phyloP scores from a whole-genome alignment of 345 rosid genomes.

The Excoecaria agallocha region DNA sequence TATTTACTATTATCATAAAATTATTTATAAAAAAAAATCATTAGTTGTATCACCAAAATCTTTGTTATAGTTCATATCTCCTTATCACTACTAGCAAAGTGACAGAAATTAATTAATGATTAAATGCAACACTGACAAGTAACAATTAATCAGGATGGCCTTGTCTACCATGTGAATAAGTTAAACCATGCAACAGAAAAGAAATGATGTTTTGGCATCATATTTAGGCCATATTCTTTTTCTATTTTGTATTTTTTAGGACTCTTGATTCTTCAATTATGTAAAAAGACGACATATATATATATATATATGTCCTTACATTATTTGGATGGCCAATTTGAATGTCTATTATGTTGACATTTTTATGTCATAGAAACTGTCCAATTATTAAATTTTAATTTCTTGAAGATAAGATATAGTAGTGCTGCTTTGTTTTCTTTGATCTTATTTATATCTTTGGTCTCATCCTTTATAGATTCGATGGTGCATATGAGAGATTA shows the following conservation, averaged over 20 bases:
- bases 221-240: neutral
- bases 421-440: constrained; percentile 1
- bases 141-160: too few relatives aligned
- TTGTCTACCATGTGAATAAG: neutral
- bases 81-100: too few relatives aligned
- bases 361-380: constrained; percentile 6
- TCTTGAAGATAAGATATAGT: constrained; percentile 6
- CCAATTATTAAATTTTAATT: neutral
- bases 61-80: too few relatives aligned
- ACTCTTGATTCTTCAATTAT: neutral
- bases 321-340: constrained; percentile 17
- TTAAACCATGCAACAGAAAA: neutral
- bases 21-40: too few relatives aligned
- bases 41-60: too few relatives aligned
- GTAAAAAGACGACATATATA: neutral
- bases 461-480: neutral
- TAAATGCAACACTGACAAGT: too few relatives aligned
- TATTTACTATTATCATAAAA: too few relatives aligned
- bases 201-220: neutral
- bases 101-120: too few relatives aligned
- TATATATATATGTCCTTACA: constrained; percentile 11
- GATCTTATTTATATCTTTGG: neutral
- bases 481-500: constrained; percentile 8
- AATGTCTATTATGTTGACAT: constrained; percentile 18
- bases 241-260: neutral